These are phyloP conservation scores for Hypomontagnella monticulosa DNA, from an alignment of 495 filamentous ascomycete genomes.

Conservation along the genomic window DNA sequence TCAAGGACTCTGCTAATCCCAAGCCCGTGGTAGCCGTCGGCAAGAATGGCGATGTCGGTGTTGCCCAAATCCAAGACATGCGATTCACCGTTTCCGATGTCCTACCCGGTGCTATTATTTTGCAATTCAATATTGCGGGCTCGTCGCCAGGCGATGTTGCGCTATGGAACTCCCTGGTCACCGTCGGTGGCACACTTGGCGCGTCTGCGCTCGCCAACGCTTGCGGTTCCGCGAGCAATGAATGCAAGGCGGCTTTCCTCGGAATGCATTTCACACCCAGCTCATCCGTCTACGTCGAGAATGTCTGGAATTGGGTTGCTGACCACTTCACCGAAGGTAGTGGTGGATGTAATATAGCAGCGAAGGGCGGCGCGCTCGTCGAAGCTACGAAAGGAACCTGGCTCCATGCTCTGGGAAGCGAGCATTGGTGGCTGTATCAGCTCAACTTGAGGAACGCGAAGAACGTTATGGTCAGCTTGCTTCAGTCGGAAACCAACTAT, in stretches of 20 bases:
- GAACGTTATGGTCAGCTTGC: slow-evolving; percentile 79
- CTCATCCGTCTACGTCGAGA: slow-evolving; percentile 71
- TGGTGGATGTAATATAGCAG: slow-evolving; percentile 55
- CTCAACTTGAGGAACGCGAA: slow-evolving; percentile 76
- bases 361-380: slow-evolving; percentile 63
- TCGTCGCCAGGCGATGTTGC: slow-evolving; percentile 64
- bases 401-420: slow-evolving; percentile 74
- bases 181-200: slow-evolving; percentile 67
- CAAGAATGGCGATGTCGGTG: slow-evolving; percentile 62
- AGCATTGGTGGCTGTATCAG: slow-evolving; percentile 81
- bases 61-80: slow-evolving; percentile 68
- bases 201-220: slow-evolving; percentile 50
- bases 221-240: slow-evolving; percentile 52
- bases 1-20: slow-evolving; percentile 61
- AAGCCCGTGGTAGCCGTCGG: slow-evolving; percentile 69
- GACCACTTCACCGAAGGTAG: slow-evolving; percentile 75
- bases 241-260: slow-evolving; percentile 70
- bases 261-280: slow-evolving; percentile 69
- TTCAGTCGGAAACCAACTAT: slow-evolving; percentile 92
- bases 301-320: slow-evolving; percentile 76
- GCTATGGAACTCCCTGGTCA: slow-evolving; percentile 68
- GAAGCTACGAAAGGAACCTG: slow-evolving; percentile 68
- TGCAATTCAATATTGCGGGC: slow-evolving; percentile 69
- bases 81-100: slow-evolving; percentile 59
- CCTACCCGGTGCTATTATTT: slow-evolving; percentile 57